These are phyloP conservation scores for Begonia loranthoides DNA, from an alignment of 306 rosid species.

Conservation along the genomic window DNA sequence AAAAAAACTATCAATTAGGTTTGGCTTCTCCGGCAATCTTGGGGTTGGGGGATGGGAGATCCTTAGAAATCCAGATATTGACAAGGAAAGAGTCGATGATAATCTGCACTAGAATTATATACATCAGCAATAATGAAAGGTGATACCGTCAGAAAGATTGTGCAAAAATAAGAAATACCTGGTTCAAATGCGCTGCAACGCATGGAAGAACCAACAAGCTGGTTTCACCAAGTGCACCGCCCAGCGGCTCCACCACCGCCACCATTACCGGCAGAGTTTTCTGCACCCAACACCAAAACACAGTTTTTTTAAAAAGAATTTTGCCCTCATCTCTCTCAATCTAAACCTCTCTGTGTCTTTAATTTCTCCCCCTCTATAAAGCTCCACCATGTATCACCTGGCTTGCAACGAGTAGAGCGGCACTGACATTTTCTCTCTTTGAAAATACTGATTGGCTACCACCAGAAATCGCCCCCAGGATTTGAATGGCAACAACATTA, in stretches of 20 bases:
- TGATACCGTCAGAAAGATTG: background rate
- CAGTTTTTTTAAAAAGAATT: too few species aligned
- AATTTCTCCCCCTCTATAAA: background rate
- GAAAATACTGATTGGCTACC: slow-evolving; percentile 48
- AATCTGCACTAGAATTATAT: slow-evolving; percentile 1
- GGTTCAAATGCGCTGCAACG: slow-evolving; percentile 83
- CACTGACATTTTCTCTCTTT: slow-evolving; percentile 44
- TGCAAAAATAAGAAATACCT: slow-evolving; percentile 30
- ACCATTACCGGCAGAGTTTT: slow-evolving; percentile 95
- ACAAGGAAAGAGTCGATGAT: slow-evolving; percentile 13
- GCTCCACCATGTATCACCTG: slow-evolving; percentile 32
- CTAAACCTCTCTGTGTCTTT: too few species aligned
- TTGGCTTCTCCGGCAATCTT: background rate
- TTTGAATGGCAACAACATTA: slow-evolving; percentile 32
- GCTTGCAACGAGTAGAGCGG: slow-evolving; percentile 63
- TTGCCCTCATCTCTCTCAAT: too few species aligned
- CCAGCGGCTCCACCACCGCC: slow-evolving; percentile 80
- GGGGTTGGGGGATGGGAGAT: background rate
- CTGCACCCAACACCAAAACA: slow-evolving; percentile 20
- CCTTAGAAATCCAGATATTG: slow-evolving; percentile 4
- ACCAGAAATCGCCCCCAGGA: slow-evolving; percentile 48
- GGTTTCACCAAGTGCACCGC: slow-evolving; percentile 73
- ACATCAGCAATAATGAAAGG: slow-evolving; percentile 2
- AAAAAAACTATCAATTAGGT: background rate
- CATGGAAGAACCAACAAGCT: slow-evolving; percentile 93